Evolutionary conservation across 1,139 yeast species (phyloP).

Genomic region (Magnusiomyces paraingens): DNA sequence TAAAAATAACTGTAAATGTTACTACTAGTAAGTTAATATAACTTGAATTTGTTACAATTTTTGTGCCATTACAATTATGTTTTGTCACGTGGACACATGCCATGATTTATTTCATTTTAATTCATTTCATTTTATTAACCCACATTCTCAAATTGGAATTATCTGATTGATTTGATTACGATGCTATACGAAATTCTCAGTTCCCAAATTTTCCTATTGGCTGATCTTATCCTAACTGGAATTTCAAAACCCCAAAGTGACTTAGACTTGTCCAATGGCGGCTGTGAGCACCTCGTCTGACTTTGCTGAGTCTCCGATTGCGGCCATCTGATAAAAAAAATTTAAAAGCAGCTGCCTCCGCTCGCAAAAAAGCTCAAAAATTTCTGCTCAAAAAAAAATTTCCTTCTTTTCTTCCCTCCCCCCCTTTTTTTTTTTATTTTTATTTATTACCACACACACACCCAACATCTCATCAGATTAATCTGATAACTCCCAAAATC

Average conservation of each 20-base stretch:
- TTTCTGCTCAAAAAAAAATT: neutral
- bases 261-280: neutral
- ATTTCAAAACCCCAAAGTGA: neutral
- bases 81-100: no score
- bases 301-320: neutral
- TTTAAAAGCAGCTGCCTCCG: neutral
- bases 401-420: neutral
- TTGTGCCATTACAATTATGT: no score
- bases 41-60: no score
- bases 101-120: no score
- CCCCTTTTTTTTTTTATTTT: neutral
- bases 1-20: no score
- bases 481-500: neutral
- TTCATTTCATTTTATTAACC: no score
- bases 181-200: neutral
- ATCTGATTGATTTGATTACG: slow-evolving; percentile 1
- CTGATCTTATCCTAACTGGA: neutral
- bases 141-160: neutral
- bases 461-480: neutral
- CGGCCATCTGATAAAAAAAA: neutral
- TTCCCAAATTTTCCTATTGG: neutral
- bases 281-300: neutral
- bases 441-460: neutral
- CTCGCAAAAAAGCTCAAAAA: neutral
- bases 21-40: no score